Conservation (phyloP, 371 early-diverging fungal genomes). For the Mortierella sp. region DNA sequence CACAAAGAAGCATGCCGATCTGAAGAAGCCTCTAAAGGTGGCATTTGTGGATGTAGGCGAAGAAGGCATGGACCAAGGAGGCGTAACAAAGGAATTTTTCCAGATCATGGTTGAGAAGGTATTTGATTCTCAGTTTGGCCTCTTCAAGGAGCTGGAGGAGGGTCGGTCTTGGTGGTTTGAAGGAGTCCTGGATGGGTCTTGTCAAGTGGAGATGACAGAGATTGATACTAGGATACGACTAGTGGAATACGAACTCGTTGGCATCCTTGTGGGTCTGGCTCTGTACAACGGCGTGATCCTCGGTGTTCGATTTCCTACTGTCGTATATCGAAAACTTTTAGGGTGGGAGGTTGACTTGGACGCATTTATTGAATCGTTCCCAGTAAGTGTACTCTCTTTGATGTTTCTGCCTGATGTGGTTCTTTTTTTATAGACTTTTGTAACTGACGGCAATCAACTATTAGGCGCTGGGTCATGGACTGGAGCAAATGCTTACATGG, state of each 20-base stretch:
- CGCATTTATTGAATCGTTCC: constrained; percentile 69
- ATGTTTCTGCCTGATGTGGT: background rate
- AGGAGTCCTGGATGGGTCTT: constrained; percentile 66
- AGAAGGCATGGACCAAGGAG: constrained; percentile 93
- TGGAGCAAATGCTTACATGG: constrained; percentile 75
- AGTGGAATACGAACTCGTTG: constrained; percentile 89
- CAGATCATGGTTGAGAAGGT: constrained; percentile 90
- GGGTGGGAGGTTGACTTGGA: constrained; percentile 59
- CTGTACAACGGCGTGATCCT: constrained; percentile 93
- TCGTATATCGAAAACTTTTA: constrained; percentile 93
- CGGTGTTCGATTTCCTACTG: constrained; percentile 89
- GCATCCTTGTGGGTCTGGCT: constrained; percentile 90
- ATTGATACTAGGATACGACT: constrained; percentile 59
- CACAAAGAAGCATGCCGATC: constrained; percentile 77
- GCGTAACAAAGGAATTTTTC: constrained; percentile 97
- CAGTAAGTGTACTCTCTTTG: constrained; percentile 57
- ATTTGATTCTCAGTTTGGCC: constrained; percentile 94
- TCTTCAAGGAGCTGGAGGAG: constrained; percentile 91
- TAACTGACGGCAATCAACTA: background rate
- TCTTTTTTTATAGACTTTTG: background rate
- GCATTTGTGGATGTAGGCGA: constrained; percentile 87
- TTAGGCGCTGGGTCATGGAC: constrained; percentile 82
- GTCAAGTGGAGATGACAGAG: constrained; percentile 25
- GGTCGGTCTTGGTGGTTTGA: constrained; percentile 90
- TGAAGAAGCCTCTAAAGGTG: constrained; percentile 89